Evolutionary conservation across 2,329 filamentous ascomycete genomes (phyloP).

Genomic region (Pleoardoris graminearum): DNA sequence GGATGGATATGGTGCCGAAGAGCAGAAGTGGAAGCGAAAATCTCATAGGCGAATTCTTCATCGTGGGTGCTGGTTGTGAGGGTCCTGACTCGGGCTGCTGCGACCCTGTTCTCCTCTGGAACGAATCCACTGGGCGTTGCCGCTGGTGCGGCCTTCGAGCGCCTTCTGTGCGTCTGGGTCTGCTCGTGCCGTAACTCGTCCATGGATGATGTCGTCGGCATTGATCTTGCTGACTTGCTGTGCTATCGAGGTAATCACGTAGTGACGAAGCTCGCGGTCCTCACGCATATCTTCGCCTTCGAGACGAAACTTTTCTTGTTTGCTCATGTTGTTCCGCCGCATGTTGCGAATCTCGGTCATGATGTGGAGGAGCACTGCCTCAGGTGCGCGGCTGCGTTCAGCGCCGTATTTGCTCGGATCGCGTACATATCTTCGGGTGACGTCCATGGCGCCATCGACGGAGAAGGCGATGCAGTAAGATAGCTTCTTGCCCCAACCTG

Average conservation of each 20-base stretch:
- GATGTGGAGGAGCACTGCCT: constrained; percentile 88
- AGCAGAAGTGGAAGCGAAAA: constrained; percentile 1
- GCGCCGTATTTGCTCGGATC: constrained; percentile 69
- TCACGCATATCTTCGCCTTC: constrained; percentile 80
- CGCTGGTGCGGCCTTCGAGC: constrained; percentile 49
- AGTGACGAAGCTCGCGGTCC: constrained; percentile 73
- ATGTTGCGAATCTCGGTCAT: constrained; percentile 87
- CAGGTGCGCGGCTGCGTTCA: constrained; percentile 78
- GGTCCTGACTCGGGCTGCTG: constrained; percentile 41
- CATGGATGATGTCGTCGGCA: constrained; percentile 52
- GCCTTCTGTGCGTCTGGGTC: constrained; percentile 54
- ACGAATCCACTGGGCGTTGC: constrained; percentile 44
- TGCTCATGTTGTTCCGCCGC: constrained; percentile 80
- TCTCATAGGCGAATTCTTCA: constrained; percentile 24
- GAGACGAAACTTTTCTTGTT: constrained; percentile 79
- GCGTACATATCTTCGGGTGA: constrained; percentile 70
- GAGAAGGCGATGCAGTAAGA: constrained; percentile 97
- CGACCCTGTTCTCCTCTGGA: constrained; percentile 43
- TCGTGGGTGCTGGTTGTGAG: constrained; percentile 43
- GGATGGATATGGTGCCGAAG: neutral
- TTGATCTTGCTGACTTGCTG: constrained; percentile 71
- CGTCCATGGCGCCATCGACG: constrained; percentile 75
- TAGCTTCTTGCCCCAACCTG: constrained; percentile 92
- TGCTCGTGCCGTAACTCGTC: constrained; percentile 29
- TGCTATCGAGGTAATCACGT: constrained; percentile 73